These are phyloP conservation scores for Sherardia arvensis DNA, from an alignment of 257 asterid genomes.

Conservation along the genomic window DNA sequence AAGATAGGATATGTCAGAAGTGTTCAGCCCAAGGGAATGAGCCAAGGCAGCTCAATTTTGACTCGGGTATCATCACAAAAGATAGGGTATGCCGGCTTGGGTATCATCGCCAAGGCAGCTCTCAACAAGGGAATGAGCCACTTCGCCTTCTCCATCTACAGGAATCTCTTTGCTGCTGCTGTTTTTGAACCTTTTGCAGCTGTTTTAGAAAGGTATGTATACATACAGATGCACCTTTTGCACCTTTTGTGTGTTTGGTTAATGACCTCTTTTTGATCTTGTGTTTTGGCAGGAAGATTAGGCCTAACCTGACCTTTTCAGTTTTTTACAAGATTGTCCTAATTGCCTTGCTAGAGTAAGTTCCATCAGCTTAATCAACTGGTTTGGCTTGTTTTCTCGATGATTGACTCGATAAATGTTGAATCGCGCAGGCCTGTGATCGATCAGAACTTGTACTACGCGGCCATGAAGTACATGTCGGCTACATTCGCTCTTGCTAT, in stretches of 20 bases:
- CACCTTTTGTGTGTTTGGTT: not conserved
- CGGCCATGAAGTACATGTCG: conserved; percentile 53
- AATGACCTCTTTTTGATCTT: not conserved
- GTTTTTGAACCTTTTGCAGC: conserved; percentile 45
- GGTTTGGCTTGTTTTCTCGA: not conserved
- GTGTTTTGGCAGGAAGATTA: conserved; percentile 49
- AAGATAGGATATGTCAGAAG: too few relatives aligned
- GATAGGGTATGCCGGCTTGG: conserved; percentile 43
- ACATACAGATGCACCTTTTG: too few relatives aligned
- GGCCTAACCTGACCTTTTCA: conserved; percentile 67
- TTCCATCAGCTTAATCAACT: not conserved
- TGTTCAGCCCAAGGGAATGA: too few relatives aligned
- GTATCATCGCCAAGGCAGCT: conserved; percentile 43
- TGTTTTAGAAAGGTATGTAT: conserved; percentile 59
- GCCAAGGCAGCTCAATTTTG: too few relatives aligned
- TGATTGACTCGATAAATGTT: not conserved
- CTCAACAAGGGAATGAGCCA: conserved; percentile 54
- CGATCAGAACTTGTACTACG: conserved; percentile 56
- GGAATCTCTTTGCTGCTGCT: conserved; percentile 43
- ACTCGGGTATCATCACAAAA: too few relatives aligned
- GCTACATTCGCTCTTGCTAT: conserved; percentile 58
- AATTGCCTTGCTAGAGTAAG: conserved; percentile 59
- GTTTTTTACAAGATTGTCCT: conserved; percentile 43
- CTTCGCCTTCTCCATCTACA: conserved; percentile 41
- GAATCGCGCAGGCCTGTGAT: conserved; percentile 50